Base-by-base conservation (phyloP, 148 eudicot species). In the Hydrangea macrophylla region DNA sequence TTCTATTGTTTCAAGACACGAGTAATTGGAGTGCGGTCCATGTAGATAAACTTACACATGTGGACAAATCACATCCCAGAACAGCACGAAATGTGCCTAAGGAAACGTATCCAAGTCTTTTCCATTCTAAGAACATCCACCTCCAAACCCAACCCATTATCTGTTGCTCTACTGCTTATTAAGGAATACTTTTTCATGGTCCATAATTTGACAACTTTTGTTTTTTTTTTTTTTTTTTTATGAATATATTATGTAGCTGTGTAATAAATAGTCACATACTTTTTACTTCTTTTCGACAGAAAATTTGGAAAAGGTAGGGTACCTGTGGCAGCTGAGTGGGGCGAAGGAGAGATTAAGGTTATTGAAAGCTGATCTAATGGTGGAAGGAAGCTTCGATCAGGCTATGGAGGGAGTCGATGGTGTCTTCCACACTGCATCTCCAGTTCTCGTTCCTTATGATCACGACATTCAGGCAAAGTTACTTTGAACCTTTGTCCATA, bases 341-440 rank as follows among this genome's bases (percentile, higher is more conserved):
- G 98, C 98, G 48, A 85, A 73, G 48, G 96, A 93, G 68, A 87
- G 95, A 67, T 88, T 93, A 50, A 85, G 75, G 79, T 75, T 93
- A 27, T 76, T 90, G 78, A 80, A 86, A 82, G 95, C 96, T 70
- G 95, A 93, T 79, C 75, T 93, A 37, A 75, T 86, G 84, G 80
- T 62, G 33, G 87, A 93, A 82, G 90, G 96, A 58, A 86, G 96
- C 82, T 93, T 93, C 64, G 92, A 93, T 58, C 71, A 85, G 65
- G 90, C 95, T 9, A 62, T 88, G 33, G 60, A 78, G 68, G 96
- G 95, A 55, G 95, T 85, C 20, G 90, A 93, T 64, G 98, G 98
- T 12, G 96, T 93, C 58, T 90, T 93, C 74, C 98, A 93, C 65
- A 75, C 95, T 31, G 96, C 98, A 28, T 85, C 96, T 66, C 98